phyloP scores from a whole-genome alignment of 2,329 filamentous ascomycete species.

The Penicillium sp. region DNA sequence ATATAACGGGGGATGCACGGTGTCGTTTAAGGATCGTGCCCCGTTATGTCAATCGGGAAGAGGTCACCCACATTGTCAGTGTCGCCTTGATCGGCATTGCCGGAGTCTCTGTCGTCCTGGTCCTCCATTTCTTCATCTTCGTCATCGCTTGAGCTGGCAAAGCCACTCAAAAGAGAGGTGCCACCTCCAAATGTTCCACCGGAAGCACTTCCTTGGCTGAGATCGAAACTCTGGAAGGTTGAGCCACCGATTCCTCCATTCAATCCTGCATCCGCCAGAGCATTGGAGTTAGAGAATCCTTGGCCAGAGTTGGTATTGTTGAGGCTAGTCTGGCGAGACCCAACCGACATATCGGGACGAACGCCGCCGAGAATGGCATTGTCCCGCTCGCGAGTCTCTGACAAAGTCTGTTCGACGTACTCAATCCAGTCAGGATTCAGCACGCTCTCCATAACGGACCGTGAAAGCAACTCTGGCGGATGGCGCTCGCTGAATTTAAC shows the following conservation, averaged over 20 bases:
- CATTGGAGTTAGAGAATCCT: conserved; percentile 62
- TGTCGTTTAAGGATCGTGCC: conserved; percentile 54
- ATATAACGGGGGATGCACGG: conserved; percentile 13
- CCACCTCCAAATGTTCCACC: conserved; percentile 69
- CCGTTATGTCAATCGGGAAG: conserved; percentile 62
- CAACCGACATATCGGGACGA: conserved; percentile 83
- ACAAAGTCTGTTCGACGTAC: conserved; percentile 89
- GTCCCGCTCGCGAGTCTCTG: conserved; percentile 90
- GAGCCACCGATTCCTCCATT: conserved; percentile 60
- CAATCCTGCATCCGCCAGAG: conserved; percentile 76
- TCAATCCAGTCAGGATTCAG: conserved; percentile 88
- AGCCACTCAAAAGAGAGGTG: conserved; percentile 74
- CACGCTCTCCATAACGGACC: conserved; percentile 80
- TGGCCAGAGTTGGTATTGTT: conserved; percentile 59
- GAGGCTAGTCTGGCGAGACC: conserved; percentile 68
- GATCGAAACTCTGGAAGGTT: conserved; percentile 63
- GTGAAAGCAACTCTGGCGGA: conserved; percentile 81
- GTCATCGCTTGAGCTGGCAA: conserved; percentile 92
- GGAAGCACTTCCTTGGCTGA: conserved; percentile 65
- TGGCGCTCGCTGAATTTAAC: conserved; percentile 97
- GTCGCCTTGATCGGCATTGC: conserved; percentile 48
- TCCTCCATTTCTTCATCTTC: conserved; percentile 89
- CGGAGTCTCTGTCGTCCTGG: conserved; percentile 54
- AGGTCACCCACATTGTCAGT: conserved; percentile 66
- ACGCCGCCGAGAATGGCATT: conserved; percentile 98